Conservation (phyloP, 805 yeast genomes). For the Candida michaelii region DNA sequence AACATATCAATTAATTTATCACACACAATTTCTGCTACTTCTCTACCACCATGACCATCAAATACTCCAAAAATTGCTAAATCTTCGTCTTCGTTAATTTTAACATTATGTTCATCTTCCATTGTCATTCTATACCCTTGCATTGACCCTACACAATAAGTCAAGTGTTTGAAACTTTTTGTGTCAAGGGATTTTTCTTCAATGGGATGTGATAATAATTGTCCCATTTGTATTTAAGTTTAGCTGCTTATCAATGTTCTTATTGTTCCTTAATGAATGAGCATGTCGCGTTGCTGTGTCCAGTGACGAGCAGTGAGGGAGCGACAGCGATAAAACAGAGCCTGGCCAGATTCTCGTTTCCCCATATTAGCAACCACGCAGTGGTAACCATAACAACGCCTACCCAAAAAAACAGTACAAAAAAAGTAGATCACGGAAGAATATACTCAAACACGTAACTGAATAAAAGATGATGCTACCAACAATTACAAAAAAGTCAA, state of each 20-base stretch:
- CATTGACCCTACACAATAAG: conserved; percentile 71
- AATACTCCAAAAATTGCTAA: conserved; percentile 65
- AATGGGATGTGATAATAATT: conserved; percentile 69
- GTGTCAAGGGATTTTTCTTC: conserved; percentile 63
- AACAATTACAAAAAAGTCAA: conserved; percentile 22
- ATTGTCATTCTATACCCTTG: conserved; percentile 74
- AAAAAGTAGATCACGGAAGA: too few relatives aligned
- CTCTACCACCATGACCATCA: conserved; percentile 81
- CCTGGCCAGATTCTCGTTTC: too few relatives aligned
- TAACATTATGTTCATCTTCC: conserved; percentile 71
- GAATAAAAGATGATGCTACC: conserved; percentile 32
- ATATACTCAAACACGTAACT: too few relatives aligned
- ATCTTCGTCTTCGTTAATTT: conserved; percentile 43
- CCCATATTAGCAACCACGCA: too few relatives aligned
- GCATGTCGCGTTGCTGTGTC: conserved; percentile 6
- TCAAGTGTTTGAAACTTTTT: conserved; percentile 43
- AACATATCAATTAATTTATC: conserved; percentile 38
- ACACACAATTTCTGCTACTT: conserved; percentile 56
- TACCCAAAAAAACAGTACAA: too few relatives aligned
- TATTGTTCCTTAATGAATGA: not conserved
- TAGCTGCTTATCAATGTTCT: too few relatives aligned
- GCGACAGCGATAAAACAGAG: too few relatives aligned
- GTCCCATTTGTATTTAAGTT: conserved; percentile 53
- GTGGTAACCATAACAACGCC: too few relatives aligned
- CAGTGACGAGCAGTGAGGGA: too few relatives aligned